These are phyloP conservation scores for Leptographium procerum DNA, from an alignment of 2,329 filamentous ascomycete species.

Conservation along the genomic window DNA sequence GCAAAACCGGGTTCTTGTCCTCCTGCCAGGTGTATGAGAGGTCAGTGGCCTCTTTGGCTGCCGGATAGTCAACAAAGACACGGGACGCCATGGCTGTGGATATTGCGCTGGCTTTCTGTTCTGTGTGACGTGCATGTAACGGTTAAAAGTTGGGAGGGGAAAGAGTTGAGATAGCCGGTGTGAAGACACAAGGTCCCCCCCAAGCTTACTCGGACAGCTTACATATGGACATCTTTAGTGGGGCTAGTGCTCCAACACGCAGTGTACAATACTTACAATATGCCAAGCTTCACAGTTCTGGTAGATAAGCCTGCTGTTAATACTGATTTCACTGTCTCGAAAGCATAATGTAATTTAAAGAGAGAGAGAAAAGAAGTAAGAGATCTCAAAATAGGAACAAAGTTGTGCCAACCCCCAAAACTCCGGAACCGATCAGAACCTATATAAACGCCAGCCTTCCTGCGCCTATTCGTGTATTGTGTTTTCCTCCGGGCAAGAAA, in stretches of 20 bases:
- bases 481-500: background rate
- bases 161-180: no score
- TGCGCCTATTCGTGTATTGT: constrained; percentile 1
- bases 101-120: background rate
- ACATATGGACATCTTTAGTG: background rate
- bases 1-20: constrained; percentile 58
- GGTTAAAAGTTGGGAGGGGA: no score
- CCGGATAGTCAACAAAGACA: constrained; percentile 32
- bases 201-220: background rate
- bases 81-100: constrained; percentile 6
- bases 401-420: background rate
- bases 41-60: constrained; percentile 25
- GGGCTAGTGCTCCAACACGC: no score
- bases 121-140: no score
- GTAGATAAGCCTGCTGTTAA: background rate
- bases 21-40: constrained; percentile 21
- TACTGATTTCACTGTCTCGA: no score
- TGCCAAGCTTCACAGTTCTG: background rate
- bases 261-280: background rate
- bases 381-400: background rate
- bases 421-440: background rate
- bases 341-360: background rate
- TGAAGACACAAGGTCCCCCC: background rate
- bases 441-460: background rate
- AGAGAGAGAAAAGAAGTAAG: background rate